Conservation (phyloP, 768 basidiomycete species). For the Cystofilobasidium macerans region DNA sequence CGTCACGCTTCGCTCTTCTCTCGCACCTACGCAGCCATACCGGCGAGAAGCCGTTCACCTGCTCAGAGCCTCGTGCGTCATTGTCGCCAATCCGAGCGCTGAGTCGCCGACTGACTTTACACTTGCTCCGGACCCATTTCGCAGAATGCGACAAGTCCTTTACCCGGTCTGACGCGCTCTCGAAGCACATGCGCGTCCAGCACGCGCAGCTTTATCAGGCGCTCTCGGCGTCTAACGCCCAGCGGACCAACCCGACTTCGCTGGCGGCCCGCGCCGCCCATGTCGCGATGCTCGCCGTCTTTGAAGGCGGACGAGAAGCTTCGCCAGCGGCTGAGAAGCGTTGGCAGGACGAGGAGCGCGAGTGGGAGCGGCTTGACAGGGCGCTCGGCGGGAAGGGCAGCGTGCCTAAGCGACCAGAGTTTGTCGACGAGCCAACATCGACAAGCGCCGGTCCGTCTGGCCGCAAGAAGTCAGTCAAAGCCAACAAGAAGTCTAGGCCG, state of each 20-base stretch:
- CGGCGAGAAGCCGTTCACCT: slow-evolving; percentile 86
- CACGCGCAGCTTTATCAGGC: slow-evolving; percentile 39
- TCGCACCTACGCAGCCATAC: slow-evolving; percentile 87
- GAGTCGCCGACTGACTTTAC: not conserved
- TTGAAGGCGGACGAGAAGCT: not conserved
- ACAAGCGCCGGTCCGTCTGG: not conserved
- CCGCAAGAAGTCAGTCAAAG: not conserved
- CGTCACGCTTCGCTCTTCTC: slow-evolving; percentile 77
- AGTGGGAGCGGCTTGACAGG: slow-evolving; percentile 1
- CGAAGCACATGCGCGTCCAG: slow-evolving; percentile 70
- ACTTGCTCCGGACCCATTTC: not conserved
- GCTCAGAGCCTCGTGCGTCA: slow-evolving; percentile 59
- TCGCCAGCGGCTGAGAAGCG: not conserved
- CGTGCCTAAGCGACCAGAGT: not conserved
- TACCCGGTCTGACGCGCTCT: slow-evolving; percentile 81
- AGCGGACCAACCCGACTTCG: not conserved
- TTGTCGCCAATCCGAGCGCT: not conserved
- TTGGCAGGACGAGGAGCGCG: slow-evolving; percentile 5
- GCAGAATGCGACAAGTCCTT: slow-evolving; percentile 90
- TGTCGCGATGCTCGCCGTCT: not conserved
- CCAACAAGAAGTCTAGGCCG: not conserved
- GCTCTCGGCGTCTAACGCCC: not conserved
- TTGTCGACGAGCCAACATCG: not conserved
- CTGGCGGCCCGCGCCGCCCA: not conserved
- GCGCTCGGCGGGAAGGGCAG: not conserved